phyloP scores from a whole-genome alignment of 2,329 filamentous ascomycete species.

The Arachnomyces sp. region DNA sequence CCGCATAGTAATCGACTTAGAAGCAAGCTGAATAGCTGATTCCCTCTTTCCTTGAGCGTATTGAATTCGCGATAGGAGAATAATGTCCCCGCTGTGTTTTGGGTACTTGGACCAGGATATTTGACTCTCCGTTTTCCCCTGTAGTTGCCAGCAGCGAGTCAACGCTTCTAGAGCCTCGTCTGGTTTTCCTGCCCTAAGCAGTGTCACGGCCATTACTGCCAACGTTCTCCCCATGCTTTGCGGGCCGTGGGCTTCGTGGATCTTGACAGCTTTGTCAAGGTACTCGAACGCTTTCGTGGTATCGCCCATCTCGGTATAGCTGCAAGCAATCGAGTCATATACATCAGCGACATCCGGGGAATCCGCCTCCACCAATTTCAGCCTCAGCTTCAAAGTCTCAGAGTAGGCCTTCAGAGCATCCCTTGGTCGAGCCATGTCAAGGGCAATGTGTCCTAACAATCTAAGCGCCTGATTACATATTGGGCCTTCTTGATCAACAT shows the following conservation, averaged over 20 bases:
- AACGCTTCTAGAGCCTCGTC: conserved; percentile 10
- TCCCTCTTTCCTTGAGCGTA: conserved; percentile 6
- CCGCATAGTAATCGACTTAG: conserved; percentile 10
- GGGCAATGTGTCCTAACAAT: conserved; percentile 24
- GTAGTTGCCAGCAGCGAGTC: conserved; percentile 5
- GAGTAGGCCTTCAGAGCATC: conserved; percentile 16
- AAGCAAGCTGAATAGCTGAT: conserved; percentile 9
- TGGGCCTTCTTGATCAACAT: conserved; percentile 18
- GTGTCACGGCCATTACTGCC: conserved; percentile 12
- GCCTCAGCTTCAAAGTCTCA: neutral
- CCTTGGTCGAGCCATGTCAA: conserved; percentile 20
- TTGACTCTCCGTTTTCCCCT: conserved; percentile 2
- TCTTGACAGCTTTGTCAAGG: conserved; percentile 2
- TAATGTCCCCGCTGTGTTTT: conserved; percentile 13
- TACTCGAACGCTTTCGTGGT: conserved; percentile 2
- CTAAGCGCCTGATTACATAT: conserved; percentile 24
- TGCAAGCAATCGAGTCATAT: conserved; percentile 7
- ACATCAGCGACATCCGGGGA: conserved; percentile 3
- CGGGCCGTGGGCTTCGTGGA: conserved; percentile 1
- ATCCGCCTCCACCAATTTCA: conserved; percentile 1
- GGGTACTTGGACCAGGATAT: conserved; percentile 8
- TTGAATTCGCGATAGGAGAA: conserved; percentile 11
- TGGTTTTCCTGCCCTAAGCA: conserved; percentile 8
- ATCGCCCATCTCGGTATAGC: conserved; percentile 1
- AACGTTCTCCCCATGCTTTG: neutral